Base-by-base conservation (phyloP, 108 stramenopile species). In the Cyclotella atomus region DNA sequence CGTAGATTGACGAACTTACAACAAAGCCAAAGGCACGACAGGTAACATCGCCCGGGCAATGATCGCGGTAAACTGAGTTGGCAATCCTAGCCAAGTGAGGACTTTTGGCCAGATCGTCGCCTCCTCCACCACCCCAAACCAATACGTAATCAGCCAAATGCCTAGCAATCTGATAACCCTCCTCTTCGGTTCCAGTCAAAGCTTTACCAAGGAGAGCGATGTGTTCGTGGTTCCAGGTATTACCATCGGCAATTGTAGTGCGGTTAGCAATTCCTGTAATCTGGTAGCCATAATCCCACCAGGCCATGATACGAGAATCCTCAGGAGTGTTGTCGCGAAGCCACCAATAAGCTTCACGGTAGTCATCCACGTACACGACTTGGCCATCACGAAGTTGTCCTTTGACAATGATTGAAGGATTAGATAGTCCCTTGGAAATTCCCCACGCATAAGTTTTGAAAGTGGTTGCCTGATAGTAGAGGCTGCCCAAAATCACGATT, bases 181-280 rank as follows among this genome's bases (percentile, higher is more conserved):
- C 90, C 52, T 96, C 88, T 49, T 95, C 92, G 41, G 77, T 70
- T 1, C 95, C 77, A n/a, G 97, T 96, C 53, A 99, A 75, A 12
- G 87, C 82, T 68, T 94, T 92, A 0, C 97, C 99, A 8, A 99
- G 86, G 7, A 97, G 91, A n/a, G 99, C 97, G 85, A 99, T 98
- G 80, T 99, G 99, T 69, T 97, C 97, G 64, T 98, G 97, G 83
- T 98, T 98, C 97, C 97, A 99, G 55, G 97, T 98, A 82, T 99
- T 99, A 30, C 97, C 97, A 85, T 99, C 99, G 3, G 97, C 97
- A 62, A 98, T 82, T 10, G 96, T 97, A 3, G 99, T 99, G 2
- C 97, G 91, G 79, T 98, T 97, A 52, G 92, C 89, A 82, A 99
- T 98, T 47, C 90, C 97, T 14, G 94, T 87, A 75, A 98, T 99